phyloP scores from a whole-genome alignment of 805 yeast genomes.

The Metschnikowia reukaufii region DNA sequence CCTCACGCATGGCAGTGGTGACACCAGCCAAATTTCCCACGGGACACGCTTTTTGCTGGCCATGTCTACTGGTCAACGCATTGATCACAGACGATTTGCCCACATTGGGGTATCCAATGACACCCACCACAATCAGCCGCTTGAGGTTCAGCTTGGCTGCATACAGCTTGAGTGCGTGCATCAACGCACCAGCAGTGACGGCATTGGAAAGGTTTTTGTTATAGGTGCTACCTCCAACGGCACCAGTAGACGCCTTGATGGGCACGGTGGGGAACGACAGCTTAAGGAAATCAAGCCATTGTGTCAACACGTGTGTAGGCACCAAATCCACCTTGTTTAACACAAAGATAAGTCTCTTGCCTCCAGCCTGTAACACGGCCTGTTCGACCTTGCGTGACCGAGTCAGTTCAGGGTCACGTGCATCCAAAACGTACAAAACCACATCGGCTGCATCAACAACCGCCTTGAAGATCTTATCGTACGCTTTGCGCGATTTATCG shows the following conservation, averaged over 20 bases:
- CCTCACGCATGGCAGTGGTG: slow-evolving; percentile 87
- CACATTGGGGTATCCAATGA: slow-evolving; percentile 95
- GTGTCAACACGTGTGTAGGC: slow-evolving; percentile 78
- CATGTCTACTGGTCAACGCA: slow-evolving; percentile 79
- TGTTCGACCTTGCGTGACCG: slow-evolving; percentile 90
- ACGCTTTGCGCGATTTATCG: slow-evolving; percentile 84
- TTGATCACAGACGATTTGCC: slow-evolving; percentile 95
- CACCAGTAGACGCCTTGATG: slow-evolving; percentile 73
- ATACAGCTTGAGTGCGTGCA: slow-evolving; percentile 81
- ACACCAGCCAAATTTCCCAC: slow-evolving; percentile 98
- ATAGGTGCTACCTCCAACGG: slow-evolving; percentile 65
- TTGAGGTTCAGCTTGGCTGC: slow-evolving; percentile 82
- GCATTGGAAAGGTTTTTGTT: slow-evolving; percentile 71
- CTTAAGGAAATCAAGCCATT: slow-evolving; percentile 80
- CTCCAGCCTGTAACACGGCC: slow-evolving; percentile 75
- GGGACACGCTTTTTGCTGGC: slow-evolving; percentile 78
- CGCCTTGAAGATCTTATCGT: slow-evolving; percentile 88
- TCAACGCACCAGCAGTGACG: slow-evolving; percentile 68
- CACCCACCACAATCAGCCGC: slow-evolving; percentile 90
- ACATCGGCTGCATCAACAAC: slow-evolving; percentile 94
- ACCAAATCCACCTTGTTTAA: slow-evolving; percentile 91
- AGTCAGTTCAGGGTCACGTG: slow-evolving; percentile 95
- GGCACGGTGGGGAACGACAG: slow-evolving; percentile 91
- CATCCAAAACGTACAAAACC: slow-evolving; percentile 88
- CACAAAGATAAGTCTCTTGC: slow-evolving; percentile 80